phyloP scores from a whole-genome alignment of 192 early-diverging fungal genomes.

The Entomortierella parvispora region DNA sequence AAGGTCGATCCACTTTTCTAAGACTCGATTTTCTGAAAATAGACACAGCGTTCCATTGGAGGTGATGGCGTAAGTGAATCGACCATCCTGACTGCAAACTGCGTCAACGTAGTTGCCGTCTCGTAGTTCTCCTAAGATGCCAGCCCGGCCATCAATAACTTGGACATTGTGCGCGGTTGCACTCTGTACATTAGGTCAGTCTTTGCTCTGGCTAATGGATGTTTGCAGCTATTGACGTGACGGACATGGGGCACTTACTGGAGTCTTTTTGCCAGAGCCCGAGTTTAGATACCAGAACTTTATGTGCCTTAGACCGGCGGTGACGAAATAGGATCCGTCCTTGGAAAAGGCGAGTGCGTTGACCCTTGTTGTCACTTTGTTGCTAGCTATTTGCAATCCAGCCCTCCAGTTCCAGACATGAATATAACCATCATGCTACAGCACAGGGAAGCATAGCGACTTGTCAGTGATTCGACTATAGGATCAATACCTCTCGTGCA shows the following conservation, averaged over 20 bases:
- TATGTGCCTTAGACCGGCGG: conserved; percentile 79
- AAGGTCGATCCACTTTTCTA: conserved; percentile 88
- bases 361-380: conserved; percentile 68
- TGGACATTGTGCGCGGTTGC: conserved; percentile 33
- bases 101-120: conserved; percentile 80
- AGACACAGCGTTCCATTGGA: conserved; percentile 72
- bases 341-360: conserved; percentile 71
- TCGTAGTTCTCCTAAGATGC: conserved; percentile 71
- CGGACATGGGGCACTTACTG: too few relatives aligned
- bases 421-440: conserved; percentile 83
- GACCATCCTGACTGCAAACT: conserved; percentile 56
- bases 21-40: conserved; percentile 67
- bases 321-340: conserved; percentile 76
- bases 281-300: conserved; percentile 84
- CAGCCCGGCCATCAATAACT: conserved; percentile 77
- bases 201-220: too few relatives aligned
- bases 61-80: conserved; percentile 73
- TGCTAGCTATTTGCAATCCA: conserved; percentile 67
- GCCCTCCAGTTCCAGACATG: conserved; percentile 88
- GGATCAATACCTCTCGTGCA: background rate
- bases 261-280: conserved; percentile 33
- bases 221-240: too few relatives aligned
- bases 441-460: conserved; percentile 2
- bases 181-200: background rate
- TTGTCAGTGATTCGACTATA: background rate